Percentiles rank a stretch among this genome's conserved stretches.
Evolutionary conservation across 805 yeast species (phyloP).

Genomic region (Candida corydali): DNA sequence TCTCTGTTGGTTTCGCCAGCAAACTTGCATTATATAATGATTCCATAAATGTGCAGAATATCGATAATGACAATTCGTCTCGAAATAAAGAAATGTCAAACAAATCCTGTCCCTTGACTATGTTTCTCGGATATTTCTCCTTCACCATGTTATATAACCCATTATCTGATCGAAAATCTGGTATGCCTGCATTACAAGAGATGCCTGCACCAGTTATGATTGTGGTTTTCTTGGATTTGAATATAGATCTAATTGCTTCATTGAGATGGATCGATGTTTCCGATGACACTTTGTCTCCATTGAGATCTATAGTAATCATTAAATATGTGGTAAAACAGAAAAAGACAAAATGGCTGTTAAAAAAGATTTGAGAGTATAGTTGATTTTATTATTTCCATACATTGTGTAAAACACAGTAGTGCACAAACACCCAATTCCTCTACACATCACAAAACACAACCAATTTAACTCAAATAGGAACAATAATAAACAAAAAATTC

Average conservation of each 20-base stretch:
- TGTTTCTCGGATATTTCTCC: conserved; percentile 52
- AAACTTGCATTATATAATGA: conserved; percentile 60
- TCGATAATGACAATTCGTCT: conserved; percentile 55
- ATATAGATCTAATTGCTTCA: conserved; percentile 38
- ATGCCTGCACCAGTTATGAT: conserved; percentile 94
- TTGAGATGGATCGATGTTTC: conserved; percentile 31
- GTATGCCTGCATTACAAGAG: conserved; percentile 95
- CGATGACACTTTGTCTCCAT: conserved; percentile 15
- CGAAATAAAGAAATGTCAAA: conserved; percentile 84
- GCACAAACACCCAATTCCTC: too few species aligned
- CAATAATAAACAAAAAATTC: conserved; percentile 2
- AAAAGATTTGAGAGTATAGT: not conserved
- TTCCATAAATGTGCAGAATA: conserved; percentile 91
- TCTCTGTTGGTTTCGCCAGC: conserved; percentile 73
- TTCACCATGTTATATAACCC: conserved; percentile 80
- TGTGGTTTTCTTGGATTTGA: conserved; percentile 56
- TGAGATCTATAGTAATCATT: conserved; percentile 30
- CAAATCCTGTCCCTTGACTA: conserved; percentile 82
- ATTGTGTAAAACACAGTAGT: too few species aligned
- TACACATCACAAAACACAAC: not conserved
- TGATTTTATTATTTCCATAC: too few species aligned
- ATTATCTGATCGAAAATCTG: conserved; percentile 82
- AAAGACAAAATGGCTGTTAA: too few species aligned
- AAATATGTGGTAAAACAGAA: not conserved
- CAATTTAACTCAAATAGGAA: conserved; percentile 6